These are phyloP conservation scores for Platanthera guangdongensis DNA, from an alignment of 106 monocot genomes.

Conservation along the genomic window DNA sequence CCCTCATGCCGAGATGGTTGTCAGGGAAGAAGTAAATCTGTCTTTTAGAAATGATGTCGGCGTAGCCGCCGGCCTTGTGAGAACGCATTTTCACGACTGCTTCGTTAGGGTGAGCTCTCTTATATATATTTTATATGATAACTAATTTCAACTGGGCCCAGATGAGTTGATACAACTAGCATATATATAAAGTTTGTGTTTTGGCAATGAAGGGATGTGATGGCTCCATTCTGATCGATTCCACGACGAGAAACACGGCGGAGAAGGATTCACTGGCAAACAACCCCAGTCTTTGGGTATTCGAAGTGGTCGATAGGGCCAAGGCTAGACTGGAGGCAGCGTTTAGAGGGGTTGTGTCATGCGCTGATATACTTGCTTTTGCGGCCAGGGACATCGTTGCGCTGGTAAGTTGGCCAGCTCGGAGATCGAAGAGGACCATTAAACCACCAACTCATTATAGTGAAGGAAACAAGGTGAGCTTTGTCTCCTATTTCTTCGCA, in stretches of 20 bases:
- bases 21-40: slow-evolving; percentile 3
- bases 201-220: slow-evolving; percentile 8
- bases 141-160: too few relatives aligned
- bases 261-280: slow-evolving; percentile 14
- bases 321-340: slow-evolving; percentile 4
- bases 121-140: too few relatives aligned
- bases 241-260: slow-evolving; percentile 8
- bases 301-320: slow-evolving; percentile 12
- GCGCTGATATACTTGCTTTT: slow-evolving; percentile 17
- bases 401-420: neutral
- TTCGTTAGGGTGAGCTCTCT: slow-evolving; percentile 27
- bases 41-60: slow-evolving; percentile 11
- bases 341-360: neutral
- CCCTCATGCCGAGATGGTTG: slow-evolving; percentile 20
- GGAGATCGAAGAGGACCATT: too few relatives aligned
- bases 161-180: too few relatives aligned
- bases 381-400: slow-evolving; percentile 14
- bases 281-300: slow-evolving; percentile 12
- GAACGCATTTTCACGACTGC: slow-evolving; percentile 45
- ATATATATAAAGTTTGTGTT: too few relatives aligned
- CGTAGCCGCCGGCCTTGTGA: slow-evolving; percentile 24
- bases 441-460: too few relatives aligned
- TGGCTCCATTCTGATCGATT: slow-evolving; percentile 13
- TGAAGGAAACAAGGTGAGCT: too few relatives aligned
- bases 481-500: too few relatives aligned